Evolutionary conservation across 2,329 filamentous ascomycete species (phyloP), one percentile per base, ranked within the genome.

Genomic region (Alternaria angustiovoidea): DNA sequence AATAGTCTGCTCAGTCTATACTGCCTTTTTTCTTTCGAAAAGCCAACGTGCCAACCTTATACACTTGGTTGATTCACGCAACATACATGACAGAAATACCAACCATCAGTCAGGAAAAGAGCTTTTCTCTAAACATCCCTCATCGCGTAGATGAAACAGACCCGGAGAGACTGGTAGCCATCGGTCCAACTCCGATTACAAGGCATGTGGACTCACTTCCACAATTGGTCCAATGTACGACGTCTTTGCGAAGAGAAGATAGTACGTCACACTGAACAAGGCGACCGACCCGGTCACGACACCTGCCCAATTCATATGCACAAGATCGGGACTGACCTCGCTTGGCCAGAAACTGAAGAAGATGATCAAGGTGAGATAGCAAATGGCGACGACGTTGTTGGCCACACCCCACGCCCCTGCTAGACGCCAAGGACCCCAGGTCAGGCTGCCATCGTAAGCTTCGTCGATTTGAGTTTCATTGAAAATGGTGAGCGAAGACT

Each of bases 261-360:
- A 78, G 47, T 77, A 78, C 2, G 59, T 62, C 30, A 76, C 65
- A 26, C 75, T 76, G 28, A 77, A 73, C 0, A 69, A 34, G 0
- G 71, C 61, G 7, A 77, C 74, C 6, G 61, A 63, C 0, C 69
- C 73, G 2, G 73, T 75, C 12, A 78, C 74, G 3, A 77, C 65
- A 2, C 75, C 69, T 2, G 73, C 73, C 67, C 70, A 78, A 24
- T 78, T 78, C 75, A 77, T 77, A 22, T 62, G 47, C 6, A 48
- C 60, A 2, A 69, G 36, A 24, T 69, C 56, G 7, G 64, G 62
- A 7, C 68, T 65, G 3, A 62, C 47, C 16, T 63, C 53, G 4
- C 51, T 68, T 3, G 75, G 75, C 75, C 75, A 78, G 59, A 76
- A 77, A 57, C 71, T 75, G 54, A 77, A 77, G 62, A 78, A 77